These are phyloP conservation scores for Fonsecaea nubica DNA, from an alignment of 2,329 filamentous ascomycete species.

Conservation along the genomic window DNA sequence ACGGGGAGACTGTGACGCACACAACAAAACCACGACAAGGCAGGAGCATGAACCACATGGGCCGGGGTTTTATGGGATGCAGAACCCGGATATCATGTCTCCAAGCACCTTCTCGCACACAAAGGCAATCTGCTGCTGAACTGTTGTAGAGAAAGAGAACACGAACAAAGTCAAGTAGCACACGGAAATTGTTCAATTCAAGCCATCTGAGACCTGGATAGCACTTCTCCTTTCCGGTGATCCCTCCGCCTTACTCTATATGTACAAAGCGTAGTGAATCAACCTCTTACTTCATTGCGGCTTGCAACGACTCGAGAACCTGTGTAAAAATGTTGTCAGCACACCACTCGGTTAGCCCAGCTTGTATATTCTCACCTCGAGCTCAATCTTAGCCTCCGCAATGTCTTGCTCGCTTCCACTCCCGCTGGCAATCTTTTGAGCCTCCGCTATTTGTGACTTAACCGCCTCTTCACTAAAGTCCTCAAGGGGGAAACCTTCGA, in stretches of 20 bases:
- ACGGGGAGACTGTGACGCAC: not conserved
- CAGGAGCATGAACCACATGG: not conserved
- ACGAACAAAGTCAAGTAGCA: not conserved
- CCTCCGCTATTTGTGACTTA: constrained; percentile 87
- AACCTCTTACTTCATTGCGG: constrained; percentile 54
- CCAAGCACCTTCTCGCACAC: not conserved
- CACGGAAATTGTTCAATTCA: constrained; percentile 16
- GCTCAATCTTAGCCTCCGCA: constrained; percentile 98
- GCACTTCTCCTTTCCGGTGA: constrained; percentile 18
- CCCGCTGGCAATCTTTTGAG: constrained; percentile 91
- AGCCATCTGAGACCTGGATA: not conserved
- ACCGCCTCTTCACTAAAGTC: constrained; percentile 96
- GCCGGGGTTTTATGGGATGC: not conserved
- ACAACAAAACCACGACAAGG: not conserved
- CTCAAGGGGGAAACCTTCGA: constrained; percentile 92
- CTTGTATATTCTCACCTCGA: constrained; percentile 73
- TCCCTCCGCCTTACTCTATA: constrained; percentile 38
- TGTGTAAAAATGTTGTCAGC: constrained; percentile 37
- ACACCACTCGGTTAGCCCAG: constrained; percentile 8
- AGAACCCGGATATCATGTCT: not conserved
- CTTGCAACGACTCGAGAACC: constrained; percentile 59
- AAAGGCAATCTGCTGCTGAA: not conserved
- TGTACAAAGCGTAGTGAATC: constrained; percentile 47
- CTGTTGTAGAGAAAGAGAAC: not conserved
- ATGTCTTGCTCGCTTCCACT: constrained; percentile 95